Evolutionary conservation across 345 rosid species (phyloP), one percentile per base, ranked within the genome.

Genomic region (Aegle marmelos): DNA sequence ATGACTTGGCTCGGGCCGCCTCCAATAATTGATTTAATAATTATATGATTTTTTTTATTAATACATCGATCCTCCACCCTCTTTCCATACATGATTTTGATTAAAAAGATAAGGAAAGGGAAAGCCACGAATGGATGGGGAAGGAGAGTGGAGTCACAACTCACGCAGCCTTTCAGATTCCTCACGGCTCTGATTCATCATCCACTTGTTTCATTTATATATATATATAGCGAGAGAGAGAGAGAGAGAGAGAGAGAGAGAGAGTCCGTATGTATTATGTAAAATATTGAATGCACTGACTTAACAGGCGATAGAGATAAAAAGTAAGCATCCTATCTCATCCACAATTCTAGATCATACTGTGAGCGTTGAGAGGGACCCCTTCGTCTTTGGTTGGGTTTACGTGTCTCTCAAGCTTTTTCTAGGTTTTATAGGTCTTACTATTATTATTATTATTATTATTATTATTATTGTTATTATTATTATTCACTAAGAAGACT

Each of bases 151-250:
- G 45, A 63, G 70, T 30, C 19, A 10, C 10, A 64, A 72, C 37
- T 65, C 67, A 66, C 84, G 83, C 84, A 73, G 86, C 77, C 83
- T 78, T 80, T 59, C 83, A 48, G 84, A 84, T 84, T 86, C 89
- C 76, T 65, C 80, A 86, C 87, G 89, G 75, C 86, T 84, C 87
- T 86, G 36, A 2, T 21, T 7, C 39, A 4, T 63, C 73, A 17
- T 57, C 87, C 85, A 84, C 83, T 79, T 82, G 81, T 73, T 72
- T 53, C 17, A 45, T 45, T 45, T 45, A 45, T 45, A 11, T 45
- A 45, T 45, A 41, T 39, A 9, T 37, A 9, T 37, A n/a, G n/a
- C n/a, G n/a, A n/a, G n/a, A n/a, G n/a, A n/a, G n/a, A n/a, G n/a
- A n/a, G n/a, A n/a, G n/a, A n/a, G n/a, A n/a, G n/a, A n/a, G n/a